A percentile compares a stretch with the other conserved stretches of the same genome.
Conservation (phyloP, 208 protist species). For the Entamoeba dispar region DNA sequence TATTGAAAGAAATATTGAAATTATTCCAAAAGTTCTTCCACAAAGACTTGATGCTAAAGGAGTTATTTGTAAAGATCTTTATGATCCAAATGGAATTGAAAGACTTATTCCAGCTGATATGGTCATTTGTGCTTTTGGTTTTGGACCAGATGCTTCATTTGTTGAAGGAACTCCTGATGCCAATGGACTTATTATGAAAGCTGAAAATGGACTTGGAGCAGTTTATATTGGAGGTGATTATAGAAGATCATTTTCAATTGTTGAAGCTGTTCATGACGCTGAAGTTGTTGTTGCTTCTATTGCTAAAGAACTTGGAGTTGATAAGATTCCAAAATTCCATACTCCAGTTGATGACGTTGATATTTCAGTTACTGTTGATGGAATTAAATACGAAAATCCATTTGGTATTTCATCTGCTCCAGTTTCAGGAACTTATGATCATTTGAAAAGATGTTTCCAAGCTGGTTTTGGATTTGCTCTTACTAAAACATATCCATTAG, state of each 20-base stretch:
- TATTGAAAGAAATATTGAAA: constrained; percentile 32
- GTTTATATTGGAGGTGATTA: constrained; percentile 30
- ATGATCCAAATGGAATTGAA: background rate
- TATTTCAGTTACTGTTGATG: constrained; percentile 45
- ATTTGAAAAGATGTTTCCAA: constrained; percentile 42
- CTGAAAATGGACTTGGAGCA: constrained; percentile 55
- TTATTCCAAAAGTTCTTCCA: constrained; percentile 35
- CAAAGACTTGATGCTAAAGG: background rate
- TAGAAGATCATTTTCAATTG: constrained; percentile 33
- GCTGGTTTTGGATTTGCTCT: constrained; percentile 60
- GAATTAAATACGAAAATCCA: constrained; percentile 60
- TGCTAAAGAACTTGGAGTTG: background rate
- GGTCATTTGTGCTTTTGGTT: background rate
- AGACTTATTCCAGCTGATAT: background rate
- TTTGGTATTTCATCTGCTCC: constrained; percentile 58
- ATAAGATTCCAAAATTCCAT: background rate
- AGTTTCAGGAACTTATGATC: constrained; percentile 25
- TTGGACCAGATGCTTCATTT: background rate
- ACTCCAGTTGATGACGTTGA: constrained; percentile 3
- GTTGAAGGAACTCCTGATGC: background rate
- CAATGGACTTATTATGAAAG: background rate
- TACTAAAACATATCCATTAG: constrained; percentile 58
- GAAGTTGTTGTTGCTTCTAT: constrained; percentile 57
- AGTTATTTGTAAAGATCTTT: background rate
- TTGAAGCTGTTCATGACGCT: constrained; percentile 64